Base-by-base conservation (phyloP, 129 eudicot genomes). In the Helianthus annuus region DNA sequence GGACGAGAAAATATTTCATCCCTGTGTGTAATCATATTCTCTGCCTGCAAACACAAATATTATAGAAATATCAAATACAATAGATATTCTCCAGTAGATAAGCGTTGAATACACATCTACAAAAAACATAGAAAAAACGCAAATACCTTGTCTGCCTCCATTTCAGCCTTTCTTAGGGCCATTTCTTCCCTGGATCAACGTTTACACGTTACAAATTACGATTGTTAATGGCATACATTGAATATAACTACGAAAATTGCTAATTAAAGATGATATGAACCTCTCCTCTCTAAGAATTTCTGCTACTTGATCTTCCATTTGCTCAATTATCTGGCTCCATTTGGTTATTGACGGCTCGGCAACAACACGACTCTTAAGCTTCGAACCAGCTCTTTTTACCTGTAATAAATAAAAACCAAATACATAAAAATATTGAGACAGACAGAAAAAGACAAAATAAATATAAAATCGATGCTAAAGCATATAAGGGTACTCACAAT, bases 161-260 rank as follows among this genome's bases (percentile, higher is more conserved):
- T 94, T 83, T 94, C 98, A 68, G 98, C 98, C 80, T 87, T 93
- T 77, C 98, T 87, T 60, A 93, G 72, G 1, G 83, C 91, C 98
- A 90, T 90, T 71, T 94, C 98, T 80, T 94, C 98, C 90, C 91
- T 91, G 83, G 62, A 75, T n/a, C 66, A 42, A 6, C 46, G 75
- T 64, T 36, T 48, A 71, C 62, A 56, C 61, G 19, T 52, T 29
- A 73, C 32, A 7, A 48, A 3, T 10, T 53, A 62, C 29, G 3
- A 48, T 42, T 49, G 16, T 64, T 19, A 12, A 65, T 39, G 68
- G 69, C 51, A 68, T 11, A 6, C 6, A 46, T 53, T 42, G 22
- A 14, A 40, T 58, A 64, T 42, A 36, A 14, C 1, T 32, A 60
- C 16, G 17, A 27, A 2, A 46, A 54, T 19, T 38, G 39, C 56